These are phyloP conservation scores for Leccinum aurantiacum DNA, from an alignment of 768 basidiomycete genomes.

Conservation along the genomic window DNA sequence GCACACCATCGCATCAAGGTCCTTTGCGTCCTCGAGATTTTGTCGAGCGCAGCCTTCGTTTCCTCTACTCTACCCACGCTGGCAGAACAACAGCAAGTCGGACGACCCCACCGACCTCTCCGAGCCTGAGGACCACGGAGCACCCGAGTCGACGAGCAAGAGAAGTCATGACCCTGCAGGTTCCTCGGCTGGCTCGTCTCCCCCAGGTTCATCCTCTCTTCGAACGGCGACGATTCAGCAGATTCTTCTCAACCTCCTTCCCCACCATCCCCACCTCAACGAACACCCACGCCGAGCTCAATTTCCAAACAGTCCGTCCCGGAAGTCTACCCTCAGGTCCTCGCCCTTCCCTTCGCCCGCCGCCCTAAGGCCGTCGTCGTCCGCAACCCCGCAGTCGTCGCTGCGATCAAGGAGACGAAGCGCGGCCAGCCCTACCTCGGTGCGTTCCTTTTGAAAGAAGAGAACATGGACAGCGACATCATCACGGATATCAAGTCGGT, in stretches of 20 bases:
- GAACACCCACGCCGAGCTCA: conserved; percentile 43
- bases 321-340: conserved; percentile 88
- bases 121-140: conserved; percentile 25
- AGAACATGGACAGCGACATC: conserved; percentile 87
- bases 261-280: conserved; percentile 38
- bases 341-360: conserved; percentile 93
- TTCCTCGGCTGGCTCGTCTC: conserved; percentile 33
- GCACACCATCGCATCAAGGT: conserved; percentile 17
- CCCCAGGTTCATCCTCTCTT: conserved; percentile 30
- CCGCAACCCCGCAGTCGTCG: conserved; percentile 85
- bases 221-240: conserved; percentile 37
- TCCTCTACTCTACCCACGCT: conserved; percentile 32
- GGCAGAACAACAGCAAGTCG: conserved; percentile 38
- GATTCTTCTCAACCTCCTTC: conserved; percentile 28
- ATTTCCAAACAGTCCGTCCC: conserved; percentile 88
- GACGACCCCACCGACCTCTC: conserved; percentile 25
- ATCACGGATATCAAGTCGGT: conserved; percentile 87
- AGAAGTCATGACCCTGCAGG: conserved; percentile 25
- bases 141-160: conserved; percentile 20
- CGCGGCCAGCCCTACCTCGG: conserved; percentile 97
- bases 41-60: conserved; percentile 33
- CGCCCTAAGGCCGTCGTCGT: conserved; percentile 96
- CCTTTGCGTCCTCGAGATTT: conserved; percentile 27
- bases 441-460: conserved; percentile 94
- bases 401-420: conserved; percentile 94